Conservation (phyloP, 2,329 filamentous ascomycete genomes). For the Helicocarpus griseus region DNA sequence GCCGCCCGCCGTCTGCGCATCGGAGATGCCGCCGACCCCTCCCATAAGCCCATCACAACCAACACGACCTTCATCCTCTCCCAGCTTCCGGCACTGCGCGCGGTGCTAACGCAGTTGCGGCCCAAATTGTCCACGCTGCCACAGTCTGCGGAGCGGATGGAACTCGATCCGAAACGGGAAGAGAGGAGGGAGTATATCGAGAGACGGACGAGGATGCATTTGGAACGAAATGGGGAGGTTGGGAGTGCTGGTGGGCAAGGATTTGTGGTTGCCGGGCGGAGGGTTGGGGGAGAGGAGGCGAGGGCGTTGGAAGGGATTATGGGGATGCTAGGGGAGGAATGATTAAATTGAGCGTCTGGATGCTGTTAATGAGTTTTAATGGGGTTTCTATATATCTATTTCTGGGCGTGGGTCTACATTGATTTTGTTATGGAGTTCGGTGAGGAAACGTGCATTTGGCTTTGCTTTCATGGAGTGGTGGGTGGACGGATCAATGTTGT, state of each 20-base stretch:
- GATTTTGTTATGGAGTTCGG: too few species aligned
- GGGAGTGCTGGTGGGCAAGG: constrained; percentile 24
- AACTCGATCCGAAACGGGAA: constrained; percentile 49
- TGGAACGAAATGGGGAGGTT: constrained; percentile 48
- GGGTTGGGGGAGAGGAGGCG: constrained; percentile 30
- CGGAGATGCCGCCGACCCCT: constrained; percentile 26
- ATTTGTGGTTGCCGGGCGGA: constrained; percentile 29
- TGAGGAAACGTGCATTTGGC: too few species aligned
- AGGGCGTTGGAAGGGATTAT: constrained; percentile 32
- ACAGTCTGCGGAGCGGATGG: constrained; percentile 24
- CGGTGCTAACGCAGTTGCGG: constrained; percentile 57
- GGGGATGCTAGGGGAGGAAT: constrained; percentile 19
- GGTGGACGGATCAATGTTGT: too few species aligned
- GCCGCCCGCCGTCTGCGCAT: constrained; percentile 40
- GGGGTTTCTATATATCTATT: not conserved
- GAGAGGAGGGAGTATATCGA: constrained; percentile 78
- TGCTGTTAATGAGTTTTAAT: not conserved
- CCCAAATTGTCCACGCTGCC: constrained; percentile 49
- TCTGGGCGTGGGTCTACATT: too few species aligned
- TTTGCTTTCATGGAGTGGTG: too few species aligned
- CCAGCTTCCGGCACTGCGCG: constrained; percentile 69
- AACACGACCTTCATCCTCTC: constrained; percentile 62
- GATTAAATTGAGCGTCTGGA: constrained; percentile 1
- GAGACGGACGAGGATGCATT: constrained; percentile 62
- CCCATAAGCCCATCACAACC: constrained; percentile 33